Conservation (phyloP, 164 flowering plant species). For the Akebia trifoliata region DNA sequence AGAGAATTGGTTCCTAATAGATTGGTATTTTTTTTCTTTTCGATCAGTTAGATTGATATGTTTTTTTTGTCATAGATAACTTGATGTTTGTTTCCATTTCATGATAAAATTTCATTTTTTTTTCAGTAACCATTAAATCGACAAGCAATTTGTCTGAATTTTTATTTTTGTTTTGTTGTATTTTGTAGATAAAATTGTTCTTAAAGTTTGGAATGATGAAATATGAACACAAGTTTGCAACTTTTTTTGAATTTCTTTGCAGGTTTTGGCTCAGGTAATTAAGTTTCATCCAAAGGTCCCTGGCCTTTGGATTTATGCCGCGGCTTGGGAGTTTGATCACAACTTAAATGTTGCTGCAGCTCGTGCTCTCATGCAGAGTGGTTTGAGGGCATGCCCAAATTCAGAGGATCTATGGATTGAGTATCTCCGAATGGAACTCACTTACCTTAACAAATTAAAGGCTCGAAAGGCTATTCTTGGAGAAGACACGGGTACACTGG, state of each 20-base stretch:
- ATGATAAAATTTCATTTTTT: too few species aligned
- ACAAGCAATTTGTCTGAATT: too few species aligned
- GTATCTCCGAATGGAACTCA: conserved; percentile 92
- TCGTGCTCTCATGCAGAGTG: conserved; percentile 83
- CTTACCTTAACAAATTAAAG: conserved; percentile 76
- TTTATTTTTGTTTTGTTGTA: background rate
- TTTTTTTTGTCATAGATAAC: too few species aligned
- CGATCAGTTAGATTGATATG: too few species aligned
- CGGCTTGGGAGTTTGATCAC: conserved; percentile 91
- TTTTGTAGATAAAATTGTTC: background rate
- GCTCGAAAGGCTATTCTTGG: conserved; percentile 78
- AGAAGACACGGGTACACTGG: conserved; percentile 51
- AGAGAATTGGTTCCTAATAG: too few species aligned
- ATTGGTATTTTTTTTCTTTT: too few species aligned
- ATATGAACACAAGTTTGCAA: background rate
- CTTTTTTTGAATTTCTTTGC: conserved; percentile 4
- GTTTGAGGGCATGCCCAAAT: conserved; percentile 69
- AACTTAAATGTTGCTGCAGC: conserved; percentile 73
- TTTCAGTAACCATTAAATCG: too few species aligned
- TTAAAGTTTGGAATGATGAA: background rate
- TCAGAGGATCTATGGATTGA: conserved; percentile 93
- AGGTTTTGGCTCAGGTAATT: conserved; percentile 73
- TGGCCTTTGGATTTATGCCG: conserved; percentile 94
- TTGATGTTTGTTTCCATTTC: too few species aligned
- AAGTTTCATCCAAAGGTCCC: conserved; percentile 92